Percentiles rank a stretch among this genome's conserved stretches.
Conservation (phyloP, 2,329 filamentous ascomycete genomes). For the Cladosporium sp. region DNA sequence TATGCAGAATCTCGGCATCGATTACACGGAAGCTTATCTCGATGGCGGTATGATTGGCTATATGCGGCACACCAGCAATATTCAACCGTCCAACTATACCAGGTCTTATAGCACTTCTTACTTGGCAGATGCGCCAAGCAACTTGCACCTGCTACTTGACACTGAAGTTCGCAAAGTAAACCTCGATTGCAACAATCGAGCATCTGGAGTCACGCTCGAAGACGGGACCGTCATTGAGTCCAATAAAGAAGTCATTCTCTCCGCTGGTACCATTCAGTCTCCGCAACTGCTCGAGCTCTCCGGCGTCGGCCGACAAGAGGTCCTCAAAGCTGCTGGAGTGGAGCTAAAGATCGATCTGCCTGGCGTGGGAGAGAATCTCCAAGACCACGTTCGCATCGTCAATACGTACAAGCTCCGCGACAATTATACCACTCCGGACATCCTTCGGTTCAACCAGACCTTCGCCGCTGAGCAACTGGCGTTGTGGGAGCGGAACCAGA, state of each 20-base stretch:
- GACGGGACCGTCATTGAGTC: constrained; percentile 28
- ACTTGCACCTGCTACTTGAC: constrained; percentile 36
- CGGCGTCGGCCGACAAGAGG: constrained; percentile 48
- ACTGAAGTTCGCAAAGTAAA: constrained; percentile 36
- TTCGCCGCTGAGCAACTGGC: constrained; percentile 36
- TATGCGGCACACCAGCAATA: constrained; percentile 45
- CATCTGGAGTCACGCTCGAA: constrained; percentile 29
- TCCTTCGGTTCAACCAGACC: constrained; percentile 23
- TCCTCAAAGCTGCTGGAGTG: constrained; percentile 45
- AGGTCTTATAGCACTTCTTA: constrained; percentile 46
- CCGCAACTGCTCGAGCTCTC: constrained; percentile 57
- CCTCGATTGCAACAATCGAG: constrained; percentile 22
- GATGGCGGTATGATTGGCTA: constrained; percentile 47
- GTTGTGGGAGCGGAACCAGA: constrained; percentile 29
- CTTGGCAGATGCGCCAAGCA: constrained; percentile 35
- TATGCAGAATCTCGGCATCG: constrained; percentile 41
- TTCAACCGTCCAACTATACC: constrained; percentile 42
- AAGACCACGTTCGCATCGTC: constrained; percentile 28
- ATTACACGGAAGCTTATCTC: constrained; percentile 40
- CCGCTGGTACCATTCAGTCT: constrained; percentile 52
- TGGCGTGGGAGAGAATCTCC: constrained; percentile 49
- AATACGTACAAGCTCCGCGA: constrained; percentile 26
- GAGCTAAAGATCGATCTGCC: constrained; percentile 42
- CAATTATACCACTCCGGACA: constrained; percentile 29
- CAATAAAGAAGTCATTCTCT: constrained; percentile 44